Evolutionary conservation across 768 basidiomycete genomes (phyloP), one percentile per base, ranked within the genome.

Genomic region (Filobasidium floriforme): DNA sequence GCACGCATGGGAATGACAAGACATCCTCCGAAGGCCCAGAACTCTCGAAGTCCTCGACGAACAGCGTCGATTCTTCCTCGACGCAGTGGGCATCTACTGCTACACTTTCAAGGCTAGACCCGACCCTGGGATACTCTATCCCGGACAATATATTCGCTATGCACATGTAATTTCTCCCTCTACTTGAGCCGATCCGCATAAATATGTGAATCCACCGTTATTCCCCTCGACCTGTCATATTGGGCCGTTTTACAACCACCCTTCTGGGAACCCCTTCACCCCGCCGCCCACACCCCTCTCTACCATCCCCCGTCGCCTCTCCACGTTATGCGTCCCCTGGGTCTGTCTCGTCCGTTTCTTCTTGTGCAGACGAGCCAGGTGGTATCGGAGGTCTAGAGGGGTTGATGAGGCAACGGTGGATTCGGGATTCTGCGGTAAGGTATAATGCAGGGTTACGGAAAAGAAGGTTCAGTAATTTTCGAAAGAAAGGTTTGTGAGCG

Each of bases 351-450:
- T 88, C 73, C 84, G 85, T 76, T 85, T 87, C 59, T 86, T 85
- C 79, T 90, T 92, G 71, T 82, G 81, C 54, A 82, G 81, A 76
- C 86, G 88, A 1, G 89, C 84, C 71, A 85, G 83, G 22, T 92
- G 78, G 79, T 93, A 90, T 64, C 93, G 85, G 46, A 83, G 79
- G 76, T 96, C 92, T n/a, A 90, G 73, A 1, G 93, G 91, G 92
- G 79, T 71, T 86, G 59, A 26, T 44, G 51, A 84, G 51, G 80
- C 80, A 74, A 88, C 85, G 19, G 76, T 79, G 71, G 83, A 80
- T 29, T 22, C 65, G 51, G 77, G 73, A 26, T 76, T 68, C 65
- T 68, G 26, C 3, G 43, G 18, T 28, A 26, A 14, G n/a, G 0
- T 14, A 44, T 24, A 52, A 18, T n/a, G 57, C 1, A 26, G 22